These are phyloP conservation scores for Chalciporus sphaerocephalus DNA, from an alignment of 768 basidiomycete species.

Conservation along the genomic window DNA sequence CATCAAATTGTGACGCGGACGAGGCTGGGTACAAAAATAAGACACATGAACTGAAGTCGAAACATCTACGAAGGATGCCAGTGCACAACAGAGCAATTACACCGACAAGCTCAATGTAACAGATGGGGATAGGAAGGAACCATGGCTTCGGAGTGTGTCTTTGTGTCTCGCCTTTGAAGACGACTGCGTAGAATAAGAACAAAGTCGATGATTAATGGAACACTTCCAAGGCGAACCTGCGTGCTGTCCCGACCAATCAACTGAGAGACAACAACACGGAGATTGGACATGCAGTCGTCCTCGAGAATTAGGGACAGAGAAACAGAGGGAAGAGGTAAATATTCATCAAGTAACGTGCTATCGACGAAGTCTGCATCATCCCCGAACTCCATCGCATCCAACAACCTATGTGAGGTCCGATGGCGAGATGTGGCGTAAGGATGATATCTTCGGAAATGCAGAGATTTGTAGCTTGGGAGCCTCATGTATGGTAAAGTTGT, in stretches of 20 bases:
- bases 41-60: constrained; percentile 6
- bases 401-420: neutral
- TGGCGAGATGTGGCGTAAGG: constrained; percentile 15
- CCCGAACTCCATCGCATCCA: constrained; percentile 9
- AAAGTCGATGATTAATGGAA: constrained; percentile 24
- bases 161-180: constrained; percentile 2
- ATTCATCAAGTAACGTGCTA: neutral
- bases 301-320: constrained; percentile 12
- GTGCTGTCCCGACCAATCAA: constrained; percentile 15
- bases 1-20: constrained; percentile 7
- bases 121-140: neutral
- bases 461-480: constrained; percentile 20
- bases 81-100: neutral
- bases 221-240: constrained; percentile 11
- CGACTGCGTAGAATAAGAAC: constrained; percentile 16
- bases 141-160: neutral
- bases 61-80: constrained; percentile 1
- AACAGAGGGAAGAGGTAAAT: constrained; percentile 5
- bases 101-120: neutral
- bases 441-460: constrained; percentile 17
- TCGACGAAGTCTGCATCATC: constrained; percentile 9
- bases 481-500: constrained; percentile 14
- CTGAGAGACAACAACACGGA: constrained; percentile 20
- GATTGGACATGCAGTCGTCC: constrained; percentile 17
- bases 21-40: constrained; percentile 5